phyloP scores from a whole-genome alignment of 2,329 filamentous ascomycete species.

The Claviceps quebecensis region DNA sequence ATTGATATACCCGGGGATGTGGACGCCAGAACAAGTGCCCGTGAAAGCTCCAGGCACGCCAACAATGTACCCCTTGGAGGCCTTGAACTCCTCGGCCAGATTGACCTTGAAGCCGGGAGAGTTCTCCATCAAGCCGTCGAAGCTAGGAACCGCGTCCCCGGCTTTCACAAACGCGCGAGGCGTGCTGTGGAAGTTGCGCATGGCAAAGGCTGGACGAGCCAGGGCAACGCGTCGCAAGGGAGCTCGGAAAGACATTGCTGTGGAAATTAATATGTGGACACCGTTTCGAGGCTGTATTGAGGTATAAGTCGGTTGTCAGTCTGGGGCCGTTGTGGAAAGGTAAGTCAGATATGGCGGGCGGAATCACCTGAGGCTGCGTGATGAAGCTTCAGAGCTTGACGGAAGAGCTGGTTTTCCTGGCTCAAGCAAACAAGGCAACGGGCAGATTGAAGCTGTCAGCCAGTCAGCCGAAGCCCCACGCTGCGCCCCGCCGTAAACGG shows the following conservation, averaged over 20 bases:
- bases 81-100: conserved; percentile 59
- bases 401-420: not conserved
- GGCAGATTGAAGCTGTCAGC: too few species aligned
- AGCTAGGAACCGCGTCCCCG: conserved; percentile 65
- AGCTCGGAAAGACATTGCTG: conserved; percentile 23
- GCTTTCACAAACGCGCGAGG: conserved; percentile 52
- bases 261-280: not conserved
- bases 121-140: conserved; percentile 66
- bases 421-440: too few species aligned
- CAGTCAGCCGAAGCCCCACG: too few species aligned
- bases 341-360: too few species aligned
- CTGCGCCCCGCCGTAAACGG: too few species aligned
- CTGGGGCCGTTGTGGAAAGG: too few species aligned
- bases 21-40: conserved; percentile 42
- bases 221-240: conserved; percentile 20
- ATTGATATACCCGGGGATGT: conserved; percentile 78
- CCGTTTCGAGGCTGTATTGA: too few species aligned
- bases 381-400: not conserved
- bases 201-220: conserved; percentile 14
- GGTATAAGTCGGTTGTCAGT: too few species aligned
- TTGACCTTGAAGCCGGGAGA: conserved; percentile 90
- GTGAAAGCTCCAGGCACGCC: conserved; percentile 72
- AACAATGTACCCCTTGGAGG: conserved; percentile 66
- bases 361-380: too few species aligned
- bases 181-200: conserved; percentile 49